Evolutionary conservation across 2,329 filamentous ascomycete genomes (phyloP).

Genomic region (Cercospora beticola): DNA sequence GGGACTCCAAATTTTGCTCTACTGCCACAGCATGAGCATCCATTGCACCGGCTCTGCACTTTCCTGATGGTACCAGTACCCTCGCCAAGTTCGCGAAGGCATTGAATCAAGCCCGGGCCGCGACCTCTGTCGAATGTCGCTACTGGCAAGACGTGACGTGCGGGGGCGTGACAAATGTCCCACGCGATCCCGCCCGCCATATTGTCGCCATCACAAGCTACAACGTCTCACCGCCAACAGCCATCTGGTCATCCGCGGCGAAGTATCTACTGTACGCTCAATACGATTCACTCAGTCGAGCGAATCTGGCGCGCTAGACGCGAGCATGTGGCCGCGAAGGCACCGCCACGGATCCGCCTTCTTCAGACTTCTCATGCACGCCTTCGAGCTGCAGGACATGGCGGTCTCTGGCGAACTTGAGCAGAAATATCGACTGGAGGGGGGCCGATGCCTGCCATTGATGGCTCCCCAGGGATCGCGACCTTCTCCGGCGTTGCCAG

Average conservation of each 20-base stretch:
- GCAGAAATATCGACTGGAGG: not conserved
- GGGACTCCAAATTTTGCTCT: not conserved
- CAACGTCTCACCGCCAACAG: not conserved
- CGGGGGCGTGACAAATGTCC: not conserved
- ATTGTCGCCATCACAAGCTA: not conserved
- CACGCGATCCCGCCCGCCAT: not conserved
- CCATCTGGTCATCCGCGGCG: not conserved
- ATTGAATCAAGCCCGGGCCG: not conserved
- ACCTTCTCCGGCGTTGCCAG: not conserved
- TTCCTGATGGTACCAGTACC: not conserved
- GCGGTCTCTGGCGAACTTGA: not conserved
- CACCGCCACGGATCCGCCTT: not conserved
- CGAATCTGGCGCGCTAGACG: not conserved
- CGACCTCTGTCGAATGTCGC: not conserved
- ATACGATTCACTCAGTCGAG: not conserved
- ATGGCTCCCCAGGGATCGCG: not conserved
- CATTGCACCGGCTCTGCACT: not conserved
- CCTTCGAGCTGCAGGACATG: not conserved
- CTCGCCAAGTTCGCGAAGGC: not conserved
- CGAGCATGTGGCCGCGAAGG: not conserved
- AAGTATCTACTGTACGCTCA: not conserved
- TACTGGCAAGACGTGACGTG: not conserved
- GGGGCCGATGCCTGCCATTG: not conserved
- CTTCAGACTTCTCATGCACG: not conserved
- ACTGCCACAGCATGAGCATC: not conserved